These are phyloP conservation scores for Chlorella variabilis DNA, from an alignment of 163 green algal species.

Conservation along the genomic window DNA sequence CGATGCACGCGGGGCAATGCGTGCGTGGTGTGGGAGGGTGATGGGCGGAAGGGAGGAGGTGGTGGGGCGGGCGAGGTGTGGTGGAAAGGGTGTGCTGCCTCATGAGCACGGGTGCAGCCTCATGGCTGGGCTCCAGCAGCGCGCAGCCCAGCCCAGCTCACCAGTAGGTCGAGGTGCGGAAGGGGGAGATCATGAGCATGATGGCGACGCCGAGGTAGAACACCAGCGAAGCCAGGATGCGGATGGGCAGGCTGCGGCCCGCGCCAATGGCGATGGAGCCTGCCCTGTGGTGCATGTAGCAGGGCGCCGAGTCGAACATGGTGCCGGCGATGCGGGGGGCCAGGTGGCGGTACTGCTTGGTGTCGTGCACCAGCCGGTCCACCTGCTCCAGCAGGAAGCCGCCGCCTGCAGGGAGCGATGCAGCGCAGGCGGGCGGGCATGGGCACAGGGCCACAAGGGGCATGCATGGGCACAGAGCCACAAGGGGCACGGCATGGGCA, in stretches of 20 bases:
- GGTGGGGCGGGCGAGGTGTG: neutral
- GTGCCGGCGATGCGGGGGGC: neutral
- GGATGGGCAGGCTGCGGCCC: neutral
- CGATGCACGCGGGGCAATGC: no score
- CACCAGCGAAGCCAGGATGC: neutral
- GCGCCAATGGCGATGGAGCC: constrained; percentile 18
- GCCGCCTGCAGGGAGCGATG: constrained; percentile 12
- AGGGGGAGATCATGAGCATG: neutral
- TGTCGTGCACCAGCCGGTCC: constrained; percentile 11
- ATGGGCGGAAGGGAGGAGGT: neutral
- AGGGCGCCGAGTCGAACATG: constrained; percentile 40
- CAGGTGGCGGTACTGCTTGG: constrained; percentile 2
- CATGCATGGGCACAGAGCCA: no score
- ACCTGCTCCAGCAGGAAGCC: constrained; percentile 45
- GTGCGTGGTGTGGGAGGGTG: no score
- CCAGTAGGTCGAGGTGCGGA: neutral
- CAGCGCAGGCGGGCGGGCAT: no score
- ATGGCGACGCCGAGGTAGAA: neutral
- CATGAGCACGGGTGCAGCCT: no score
- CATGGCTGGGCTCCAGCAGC: no score
- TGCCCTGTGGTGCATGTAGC: constrained; percentile 27
- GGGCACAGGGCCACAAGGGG: no score
- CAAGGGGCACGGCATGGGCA: no score
- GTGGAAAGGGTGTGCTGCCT: no score
- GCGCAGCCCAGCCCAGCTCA: no score